These are phyloP conservation scores for Trichomonascus vanleenenianus DNA, from an alignment of 805 yeast genomes.

Conservation along the genomic window DNA sequence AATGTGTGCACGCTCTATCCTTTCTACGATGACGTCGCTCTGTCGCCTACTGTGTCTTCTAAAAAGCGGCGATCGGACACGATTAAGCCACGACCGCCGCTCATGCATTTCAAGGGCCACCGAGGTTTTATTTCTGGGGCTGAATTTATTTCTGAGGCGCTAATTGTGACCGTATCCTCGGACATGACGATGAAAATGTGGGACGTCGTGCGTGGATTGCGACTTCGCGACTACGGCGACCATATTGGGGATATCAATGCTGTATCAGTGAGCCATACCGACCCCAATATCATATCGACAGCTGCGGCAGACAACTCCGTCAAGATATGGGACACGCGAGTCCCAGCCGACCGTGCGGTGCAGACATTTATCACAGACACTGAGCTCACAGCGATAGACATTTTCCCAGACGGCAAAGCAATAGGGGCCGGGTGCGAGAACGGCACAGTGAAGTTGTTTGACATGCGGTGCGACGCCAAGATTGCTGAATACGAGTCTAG, in stretches of 20 bases:
- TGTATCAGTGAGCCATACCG: conserved; percentile 56
- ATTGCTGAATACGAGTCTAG: conserved; percentile 38
- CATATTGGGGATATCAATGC: conserved; percentile 43
- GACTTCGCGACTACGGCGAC: conserved; percentile 29
- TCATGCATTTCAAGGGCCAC: conserved; percentile 67
- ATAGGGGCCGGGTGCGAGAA: conserved; percentile 76
- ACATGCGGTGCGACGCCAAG: conserved; percentile 69
- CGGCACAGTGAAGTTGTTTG: conserved; percentile 61
- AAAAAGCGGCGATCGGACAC: not conserved
- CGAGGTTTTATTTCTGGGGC: conserved; percentile 73
- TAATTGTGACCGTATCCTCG: conserved; percentile 65
- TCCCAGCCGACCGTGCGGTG: conserved; percentile 29
- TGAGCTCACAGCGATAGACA: conserved; percentile 57
- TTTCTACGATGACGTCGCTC: not conserved
- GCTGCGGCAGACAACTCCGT: conserved; percentile 70
- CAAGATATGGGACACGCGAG: conserved; percentile 72
- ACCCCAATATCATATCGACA: conserved; percentile 50
- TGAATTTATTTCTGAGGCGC: conserved; percentile 52
- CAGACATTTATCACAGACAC: conserved; percentile 43
- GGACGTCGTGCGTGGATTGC: conserved; percentile 62
- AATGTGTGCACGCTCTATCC: conserved; percentile 67
- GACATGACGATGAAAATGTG: conserved; percentile 74
- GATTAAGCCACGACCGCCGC: conserved; percentile 27
- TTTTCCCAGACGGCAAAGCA: conserved; percentile 63
- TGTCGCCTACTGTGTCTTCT: too few species aligned